A percentile compares a stretch with the other conserved stretches of the same genome.
phyloP scores from a whole-genome alignment of 2,329 filamentous ascomycete genomes.

The Exophiala sideris region DNA sequence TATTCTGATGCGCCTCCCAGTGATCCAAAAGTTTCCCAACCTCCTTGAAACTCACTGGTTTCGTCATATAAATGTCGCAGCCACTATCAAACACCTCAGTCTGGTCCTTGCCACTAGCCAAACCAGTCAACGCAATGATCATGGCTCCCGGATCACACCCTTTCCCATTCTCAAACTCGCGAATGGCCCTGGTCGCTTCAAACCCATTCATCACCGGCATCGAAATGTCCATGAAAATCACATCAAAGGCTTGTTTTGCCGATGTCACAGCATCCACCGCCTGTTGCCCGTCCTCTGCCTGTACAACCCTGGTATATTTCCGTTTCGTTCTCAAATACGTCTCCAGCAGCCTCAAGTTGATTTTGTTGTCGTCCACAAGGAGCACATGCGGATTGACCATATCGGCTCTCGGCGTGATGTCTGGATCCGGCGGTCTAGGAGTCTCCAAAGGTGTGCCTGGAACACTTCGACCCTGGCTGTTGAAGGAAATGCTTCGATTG shows the following conservation, averaged over 20 bases:
- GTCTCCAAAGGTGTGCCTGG: constrained; percentile 1
- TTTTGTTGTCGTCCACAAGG: constrained; percentile 43
- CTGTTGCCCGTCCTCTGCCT: constrained; percentile 38
- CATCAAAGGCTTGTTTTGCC: constrained; percentile 33
- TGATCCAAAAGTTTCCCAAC: constrained; percentile 36
- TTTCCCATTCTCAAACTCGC: constrained; percentile 30
- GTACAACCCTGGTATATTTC: constrained; percentile 36
- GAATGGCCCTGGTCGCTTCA: constrained; percentile 43
- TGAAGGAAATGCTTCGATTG: constrained; percentile 1
- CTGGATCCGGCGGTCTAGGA: neutral
- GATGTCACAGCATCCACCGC: constrained; percentile 38
- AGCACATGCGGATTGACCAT: constrained; percentile 27
- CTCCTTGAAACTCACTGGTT: constrained; percentile 37
- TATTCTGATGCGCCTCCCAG: constrained; percentile 17
- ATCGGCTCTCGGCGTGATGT: neutral
- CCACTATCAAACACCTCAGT: constrained; percentile 34
- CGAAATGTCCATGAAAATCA: constrained; percentile 48
- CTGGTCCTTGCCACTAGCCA: constrained; percentile 34
- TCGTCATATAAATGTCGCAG: constrained; percentile 37
- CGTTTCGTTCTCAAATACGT: constrained; percentile 37
- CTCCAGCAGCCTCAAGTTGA: constrained; percentile 40
- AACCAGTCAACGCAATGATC: constrained; percentile 37
- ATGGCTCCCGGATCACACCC: constrained; percentile 20
- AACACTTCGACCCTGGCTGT: neutral
- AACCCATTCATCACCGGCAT: constrained; percentile 49